Evolutionary conservation across 1,284 basidiomycete genomes (phyloP).

Genomic region (Cerrena zonata): DNA sequence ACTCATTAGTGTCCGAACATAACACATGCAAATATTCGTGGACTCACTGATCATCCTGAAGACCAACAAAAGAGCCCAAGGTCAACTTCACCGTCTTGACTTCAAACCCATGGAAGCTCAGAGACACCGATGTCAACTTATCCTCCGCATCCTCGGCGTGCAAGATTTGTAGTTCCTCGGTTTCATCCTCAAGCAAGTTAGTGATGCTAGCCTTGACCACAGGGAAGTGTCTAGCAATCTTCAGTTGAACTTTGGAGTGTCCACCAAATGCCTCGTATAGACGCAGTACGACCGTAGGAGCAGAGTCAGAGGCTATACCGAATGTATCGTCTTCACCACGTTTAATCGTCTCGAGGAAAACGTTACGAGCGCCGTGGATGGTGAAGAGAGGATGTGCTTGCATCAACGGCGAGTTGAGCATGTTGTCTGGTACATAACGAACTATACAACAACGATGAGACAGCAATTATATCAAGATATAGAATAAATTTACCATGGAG

Average conservation of each 20-base stretch:
- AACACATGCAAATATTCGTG: neutral
- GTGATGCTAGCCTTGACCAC: conserved; percentile 62
- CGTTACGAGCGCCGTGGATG: conserved; percentile 66
- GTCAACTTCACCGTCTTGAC: conserved; percentile 78
- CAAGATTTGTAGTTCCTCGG: conserved; percentile 43
- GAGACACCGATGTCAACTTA: conserved; percentile 33
- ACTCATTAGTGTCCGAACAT: neutral
- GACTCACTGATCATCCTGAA: neutral
- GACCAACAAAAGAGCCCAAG: conserved; percentile 21
- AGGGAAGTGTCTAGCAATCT: conserved; percentile 48
- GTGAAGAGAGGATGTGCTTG: conserved; percentile 48
- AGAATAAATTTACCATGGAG: conserved; percentile 45
- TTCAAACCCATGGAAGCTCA: conserved; percentile 79
- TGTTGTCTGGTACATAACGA: conserved; percentile 40
- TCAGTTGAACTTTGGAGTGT: conserved; percentile 63
- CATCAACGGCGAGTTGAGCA: conserved; percentile 15
- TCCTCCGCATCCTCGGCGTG: conserved; percentile 25
- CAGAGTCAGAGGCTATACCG: conserved; percentile 33
- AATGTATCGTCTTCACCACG: conserved; percentile 84
- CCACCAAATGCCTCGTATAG: conserved; percentile 91
- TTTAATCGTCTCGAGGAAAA: conserved; percentile 91
- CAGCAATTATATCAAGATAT: neutral
- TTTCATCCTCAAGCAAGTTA: conserved; percentile 81
- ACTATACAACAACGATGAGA: conserved; percentile 36
- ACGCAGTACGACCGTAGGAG: conserved; percentile 67